Evolutionary conservation across 1,284 basidiomycete species (phyloP), one percentile per base, ranked within the genome.

Genomic region (Sparassis latifolia): DNA sequence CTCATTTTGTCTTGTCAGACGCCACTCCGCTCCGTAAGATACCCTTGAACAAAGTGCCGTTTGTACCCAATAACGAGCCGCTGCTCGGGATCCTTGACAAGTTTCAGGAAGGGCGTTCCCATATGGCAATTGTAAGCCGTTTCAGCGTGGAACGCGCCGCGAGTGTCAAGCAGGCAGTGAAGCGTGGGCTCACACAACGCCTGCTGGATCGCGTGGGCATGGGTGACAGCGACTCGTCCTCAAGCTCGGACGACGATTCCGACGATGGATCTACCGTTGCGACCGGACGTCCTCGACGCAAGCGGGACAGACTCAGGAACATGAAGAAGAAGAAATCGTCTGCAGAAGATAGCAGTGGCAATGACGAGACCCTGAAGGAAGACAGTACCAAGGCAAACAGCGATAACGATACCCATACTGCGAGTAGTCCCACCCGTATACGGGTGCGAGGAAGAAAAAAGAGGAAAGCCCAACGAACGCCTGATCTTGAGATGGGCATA

Each of bases 31-130:
- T 93, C 33, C 82, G 86, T 54, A 82, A 80, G 52, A 81, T 93
- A 44, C 87, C 86, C 2, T 72, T 93, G 45, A 94, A 94, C 68
- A 89, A 87, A 57, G 84, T 95, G 2, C 89, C 87, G 0, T 86
- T 87, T 42, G 89, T 95, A 1, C 87, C 92, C 1, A 84, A 82
- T 50, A 90, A 95, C 59, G 90, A 94, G 66, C 81, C 91, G 27
- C 74, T 96, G 3, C 79, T 95, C 27, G 86, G 89, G 39, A 89
- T 95, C 56, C 77, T 96, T 48, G 92, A 95, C 65, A 86, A 79
- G 54, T 96, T 96, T 68, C 92, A 95, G 66, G 91, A 94, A 63
- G 92, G 92, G 7, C 79, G 90, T 39, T 90, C 86, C 41, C 92
- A 96, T 64, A 92, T 96, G 78, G 93, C 93, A 32, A 87, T 95